Conservation (phyloP, 106 monocot species). For the Phalaenopsis aphrodite region DNA sequence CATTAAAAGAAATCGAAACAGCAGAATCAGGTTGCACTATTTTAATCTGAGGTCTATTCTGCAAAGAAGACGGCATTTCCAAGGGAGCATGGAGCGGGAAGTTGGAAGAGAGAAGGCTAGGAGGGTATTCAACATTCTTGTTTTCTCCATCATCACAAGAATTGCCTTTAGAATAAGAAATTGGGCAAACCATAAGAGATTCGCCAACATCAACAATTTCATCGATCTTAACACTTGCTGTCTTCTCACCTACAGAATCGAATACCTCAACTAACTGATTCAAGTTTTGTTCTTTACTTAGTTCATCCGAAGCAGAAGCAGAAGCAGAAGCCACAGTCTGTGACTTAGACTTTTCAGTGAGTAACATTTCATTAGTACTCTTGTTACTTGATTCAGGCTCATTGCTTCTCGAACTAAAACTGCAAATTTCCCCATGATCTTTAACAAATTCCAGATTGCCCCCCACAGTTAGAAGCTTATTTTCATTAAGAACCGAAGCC, state of each 20-base stretch:
- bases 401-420: conserved; percentile 2
- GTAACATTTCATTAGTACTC: not conserved
- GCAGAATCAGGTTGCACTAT: conserved; percentile 14
- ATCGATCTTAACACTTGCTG: conserved; percentile 3
- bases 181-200: conserved; percentile 1
- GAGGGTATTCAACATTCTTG: conserved; percentile 3
- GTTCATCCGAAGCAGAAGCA: not conserved
- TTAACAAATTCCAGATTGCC: conserved; percentile 2
- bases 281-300: conserved; percentile 7
- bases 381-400: not conserved
- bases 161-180: conserved; percentile 1
- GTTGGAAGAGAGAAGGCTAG: not conserved
- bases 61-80: conserved; percentile 12
- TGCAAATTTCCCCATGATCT: conserved; percentile 6
- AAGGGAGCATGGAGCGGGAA: conserved; percentile 10
- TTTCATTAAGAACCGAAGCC: not conserved
- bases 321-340: not conserved
- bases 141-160: not conserved
- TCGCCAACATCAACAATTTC: not conserved
- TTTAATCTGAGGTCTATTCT: conserved; percentile 7
- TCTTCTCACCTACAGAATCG: conserved; percentile 3
- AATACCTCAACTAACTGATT: not conserved
- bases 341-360: conserved; percentile 1
- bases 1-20: conserved; percentile 13
- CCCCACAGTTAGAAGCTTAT: not conserved